Conservation (phyloP, 139 green algal genomes). For the Chlorella vulgaris region DNA sequence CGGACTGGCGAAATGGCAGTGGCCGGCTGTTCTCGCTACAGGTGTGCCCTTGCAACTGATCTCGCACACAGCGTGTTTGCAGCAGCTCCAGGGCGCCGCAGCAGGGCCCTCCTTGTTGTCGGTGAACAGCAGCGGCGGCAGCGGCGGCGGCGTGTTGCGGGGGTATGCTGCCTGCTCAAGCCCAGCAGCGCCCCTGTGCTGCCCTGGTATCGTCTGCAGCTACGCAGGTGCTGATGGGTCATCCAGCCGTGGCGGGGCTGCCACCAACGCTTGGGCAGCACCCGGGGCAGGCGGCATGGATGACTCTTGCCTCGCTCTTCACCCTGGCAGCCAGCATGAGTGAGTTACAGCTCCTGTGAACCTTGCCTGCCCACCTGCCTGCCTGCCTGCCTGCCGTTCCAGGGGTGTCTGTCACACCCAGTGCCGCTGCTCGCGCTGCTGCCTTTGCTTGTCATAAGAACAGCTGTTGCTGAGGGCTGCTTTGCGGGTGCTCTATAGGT, state of each 20-base stretch:
- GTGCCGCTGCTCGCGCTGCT: background rate
- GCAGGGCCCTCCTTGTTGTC: no score
- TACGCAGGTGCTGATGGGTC: background rate
- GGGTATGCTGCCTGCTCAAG: background rate
- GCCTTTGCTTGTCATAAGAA: background rate
- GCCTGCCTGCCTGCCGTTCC: no score
- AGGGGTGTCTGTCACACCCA: no score
- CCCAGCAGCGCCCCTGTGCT: no score
- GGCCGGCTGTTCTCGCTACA: background rate
- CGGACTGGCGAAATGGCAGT: background rate
- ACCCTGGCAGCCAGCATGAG: constrained; percentile 21
- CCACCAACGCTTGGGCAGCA: constrained; percentile 5
- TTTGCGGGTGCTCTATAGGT: background rate
- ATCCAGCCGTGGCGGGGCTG: constrained; percentile 6
- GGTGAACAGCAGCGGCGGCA: no score
- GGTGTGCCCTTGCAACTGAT: background rate
- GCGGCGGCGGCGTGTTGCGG: no score
- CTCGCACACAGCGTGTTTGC: background rate
- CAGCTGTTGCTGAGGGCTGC: background rate
- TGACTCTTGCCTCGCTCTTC: constrained; percentile 28
- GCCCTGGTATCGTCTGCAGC: no score
- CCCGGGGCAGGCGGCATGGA: constrained; percentile 5
- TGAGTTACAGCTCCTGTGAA: background rate
- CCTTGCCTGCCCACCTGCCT: no score
- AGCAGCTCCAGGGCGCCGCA: no score